phyloP scores from a whole-genome alignment of 2,329 filamentous ascomycete genomes.

The Colletotrichum sp. region DNA sequence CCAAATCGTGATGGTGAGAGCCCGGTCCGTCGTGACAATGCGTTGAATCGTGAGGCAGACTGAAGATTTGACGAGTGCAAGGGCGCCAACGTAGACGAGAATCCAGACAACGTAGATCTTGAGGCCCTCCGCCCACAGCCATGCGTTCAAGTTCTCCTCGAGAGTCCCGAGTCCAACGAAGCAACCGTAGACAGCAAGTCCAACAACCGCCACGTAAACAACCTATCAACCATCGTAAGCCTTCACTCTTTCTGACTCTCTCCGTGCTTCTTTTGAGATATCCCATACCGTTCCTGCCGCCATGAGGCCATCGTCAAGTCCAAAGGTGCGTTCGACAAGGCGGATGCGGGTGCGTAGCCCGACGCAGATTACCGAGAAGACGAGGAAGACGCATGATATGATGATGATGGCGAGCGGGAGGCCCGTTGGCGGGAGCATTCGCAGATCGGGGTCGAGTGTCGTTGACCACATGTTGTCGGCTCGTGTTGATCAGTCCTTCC shows the following conservation, averaged over 20 bases:
- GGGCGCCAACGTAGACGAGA: conserved; percentile 27
- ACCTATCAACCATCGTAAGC: background rate
- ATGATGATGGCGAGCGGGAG: conserved; percentile 18
- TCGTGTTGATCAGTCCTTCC: background rate
- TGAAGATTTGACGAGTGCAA: conserved; percentile 34
- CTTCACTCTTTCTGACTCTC: background rate
- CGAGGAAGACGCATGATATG: conserved; percentile 11
- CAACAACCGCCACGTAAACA: conserved; percentile 20
- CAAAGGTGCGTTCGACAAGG: conserved; percentile 10
- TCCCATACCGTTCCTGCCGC: conserved; percentile 16
- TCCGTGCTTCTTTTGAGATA: background rate
- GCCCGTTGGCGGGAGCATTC: background rate
- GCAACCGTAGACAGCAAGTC: conserved; percentile 20
- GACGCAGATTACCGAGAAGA: conserved; percentile 12
- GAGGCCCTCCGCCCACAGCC: conserved; percentile 26
- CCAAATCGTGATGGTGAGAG: conserved; percentile 26
- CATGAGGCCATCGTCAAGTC: conserved; percentile 23
- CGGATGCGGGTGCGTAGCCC: conserved; percentile 6
- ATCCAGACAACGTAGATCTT: conserved; percentile 29
- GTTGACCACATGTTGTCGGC: conserved; percentile 14
- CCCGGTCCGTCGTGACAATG: conserved; percentile 27
- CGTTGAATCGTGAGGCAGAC: conserved; percentile 40
- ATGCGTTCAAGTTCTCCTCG: conserved; percentile 26
- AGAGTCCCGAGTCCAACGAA: conserved; percentile 25
- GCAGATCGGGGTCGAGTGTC: conserved; percentile 6